Percentiles rank a stretch among this genome's conserved stretches.
phyloP scores from a whole-genome alignment of 371 early-diverging fungal species.

The Apophysomyces ossiformis region DNA sequence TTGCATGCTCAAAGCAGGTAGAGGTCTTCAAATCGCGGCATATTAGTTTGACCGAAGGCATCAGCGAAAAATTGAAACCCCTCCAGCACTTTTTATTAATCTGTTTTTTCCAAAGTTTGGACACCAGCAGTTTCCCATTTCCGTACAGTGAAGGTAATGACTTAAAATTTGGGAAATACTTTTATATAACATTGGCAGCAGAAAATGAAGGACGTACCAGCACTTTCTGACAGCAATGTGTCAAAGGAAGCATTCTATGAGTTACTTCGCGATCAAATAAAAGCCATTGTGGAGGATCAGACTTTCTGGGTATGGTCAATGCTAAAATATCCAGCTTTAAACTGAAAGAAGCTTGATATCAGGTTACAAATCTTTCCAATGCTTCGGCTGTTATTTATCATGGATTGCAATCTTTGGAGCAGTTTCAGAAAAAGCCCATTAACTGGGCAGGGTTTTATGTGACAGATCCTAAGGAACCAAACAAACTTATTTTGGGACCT shows the following conservation, averaged over 20 bases:
- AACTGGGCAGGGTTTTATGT: conserved; percentile 95
- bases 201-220: conserved; percentile 1
- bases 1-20: background rate
- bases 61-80: background rate
- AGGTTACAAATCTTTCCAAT: conserved; percentile 83
- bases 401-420: conserved; percentile 59
- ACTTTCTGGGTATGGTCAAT: conserved; percentile 47
- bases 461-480: conserved; percentile 51
- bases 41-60: background rate
- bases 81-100: background rate
- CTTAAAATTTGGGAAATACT: too few species aligned
- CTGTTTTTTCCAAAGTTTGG: too few species aligned
- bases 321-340: background rate
- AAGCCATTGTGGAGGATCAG: conserved; percentile 53
- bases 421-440: conserved; percentile 74
- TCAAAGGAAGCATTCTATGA: conserved; percentile 55
- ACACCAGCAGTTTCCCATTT: too few species aligned
- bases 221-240: background rate
- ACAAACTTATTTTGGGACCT: conserved; percentile 78
- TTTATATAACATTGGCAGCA: too few species aligned
- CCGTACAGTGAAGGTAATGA: too few species aligned
- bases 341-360: background rate
- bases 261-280: conserved; percentile 46
- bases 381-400: conserved; percentile 82
- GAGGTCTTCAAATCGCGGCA: background rate